Base-by-base conservation (phyloP, 2,329 filamentous ascomycete genomes). In the Fusarium longipes region DNA sequence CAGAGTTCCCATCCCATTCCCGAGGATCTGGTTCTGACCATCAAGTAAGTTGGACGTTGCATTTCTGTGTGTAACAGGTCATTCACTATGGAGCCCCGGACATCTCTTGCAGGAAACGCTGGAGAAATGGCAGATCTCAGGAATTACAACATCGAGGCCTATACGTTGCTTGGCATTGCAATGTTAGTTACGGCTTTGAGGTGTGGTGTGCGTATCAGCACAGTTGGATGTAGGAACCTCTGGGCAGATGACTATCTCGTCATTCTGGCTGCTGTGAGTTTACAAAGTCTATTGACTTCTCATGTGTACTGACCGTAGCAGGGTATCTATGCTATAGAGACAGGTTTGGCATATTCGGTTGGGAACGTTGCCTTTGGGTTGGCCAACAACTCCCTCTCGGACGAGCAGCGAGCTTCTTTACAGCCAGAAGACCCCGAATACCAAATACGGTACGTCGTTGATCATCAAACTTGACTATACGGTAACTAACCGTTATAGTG, bases 221-320 rank as follows among this genome's bases (percentile, higher is more conserved):
- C 78, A 12, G 82, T 83, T 3, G 86, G 87, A 15, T 76, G 82
- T 35, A 77, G 75, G 55, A 79, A 80, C n/a, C 81, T 89, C 55
- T 80, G 82, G 65, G 78, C 81, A 2, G 87, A 89, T 73, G 88
- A 90, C 63, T 88, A 86, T 68, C 71, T 90, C 29, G 86, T 88
- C 76, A 75, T 83, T 42, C n/a, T 87, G 18, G 86, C 83, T 7
- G 80, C 81, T 61, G 84, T 88, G 47, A 51, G 75, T 63, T 17
- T 9, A 5, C 3, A 11, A 17, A 17, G 4, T 15, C 4, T 8
- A 5, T 17, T 20, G 24, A 5, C 24, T 4, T 2, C 12, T 22
- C 10, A 20, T 10, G 22, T 5, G 9, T 14, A 20, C 52, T 62
- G 17, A 57, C n/a, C 22, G 3, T 3, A 1, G 4, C 61, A 87